Percentiles rank a stretch among this genome's conserved stretches.
These are phyloP conservation scores for Coemansia sp. DNA, from an alignment of 371 early-diverging fungal genomes.

Conservation along the genomic window DNA sequence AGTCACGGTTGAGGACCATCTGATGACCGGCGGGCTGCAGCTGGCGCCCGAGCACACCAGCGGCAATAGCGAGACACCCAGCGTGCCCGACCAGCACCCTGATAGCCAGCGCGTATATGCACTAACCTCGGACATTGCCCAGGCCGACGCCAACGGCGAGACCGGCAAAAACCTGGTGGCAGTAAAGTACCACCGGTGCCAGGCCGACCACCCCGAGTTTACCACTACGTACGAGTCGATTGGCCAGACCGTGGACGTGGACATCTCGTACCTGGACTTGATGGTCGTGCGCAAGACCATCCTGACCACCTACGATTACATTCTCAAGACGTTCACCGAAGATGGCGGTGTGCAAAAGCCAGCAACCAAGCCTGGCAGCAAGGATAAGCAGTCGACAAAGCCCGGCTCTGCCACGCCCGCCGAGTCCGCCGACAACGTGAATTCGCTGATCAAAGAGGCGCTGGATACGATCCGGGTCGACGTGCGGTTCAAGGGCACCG, in stretches of 20 bases:
- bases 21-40: slow-evolving; percentile 5
- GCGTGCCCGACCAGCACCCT: background rate
- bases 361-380: background rate
- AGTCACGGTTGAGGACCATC: slow-evolving; percentile 73
- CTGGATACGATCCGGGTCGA: slow-evolving; percentile 66
- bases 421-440: slow-evolving; percentile 6
- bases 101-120: slow-evolving; percentile 35
- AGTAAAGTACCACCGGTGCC: slow-evolving; percentile 72
- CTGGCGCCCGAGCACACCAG: background rate
- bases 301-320: slow-evolving; percentile 79
- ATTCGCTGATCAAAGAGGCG: slow-evolving; percentile 36
- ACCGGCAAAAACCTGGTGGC: slow-evolving; percentile 59
- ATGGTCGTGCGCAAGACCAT: slow-evolving; percentile 85
- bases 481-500: slow-evolving; percentile 75
- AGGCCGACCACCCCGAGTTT: slow-evolving; percentile 76
- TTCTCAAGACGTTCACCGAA: slow-evolving; percentile 80
- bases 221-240: slow-evolving; percentile 69
- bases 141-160: slow-evolving; percentile 46
- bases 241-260: slow-evolving; percentile 79
- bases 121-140: slow-evolving; percentile 47
- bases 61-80: background rate
- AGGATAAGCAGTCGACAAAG: slow-evolving; percentile 5
- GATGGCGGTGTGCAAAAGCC: slow-evolving; percentile 8
- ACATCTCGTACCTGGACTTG: slow-evolving; percentile 80
- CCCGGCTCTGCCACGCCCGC: background rate